Base-by-base conservation (phyloP, 495 filamentous ascomycete genomes). In the Penicillium argentinense region DNA sequence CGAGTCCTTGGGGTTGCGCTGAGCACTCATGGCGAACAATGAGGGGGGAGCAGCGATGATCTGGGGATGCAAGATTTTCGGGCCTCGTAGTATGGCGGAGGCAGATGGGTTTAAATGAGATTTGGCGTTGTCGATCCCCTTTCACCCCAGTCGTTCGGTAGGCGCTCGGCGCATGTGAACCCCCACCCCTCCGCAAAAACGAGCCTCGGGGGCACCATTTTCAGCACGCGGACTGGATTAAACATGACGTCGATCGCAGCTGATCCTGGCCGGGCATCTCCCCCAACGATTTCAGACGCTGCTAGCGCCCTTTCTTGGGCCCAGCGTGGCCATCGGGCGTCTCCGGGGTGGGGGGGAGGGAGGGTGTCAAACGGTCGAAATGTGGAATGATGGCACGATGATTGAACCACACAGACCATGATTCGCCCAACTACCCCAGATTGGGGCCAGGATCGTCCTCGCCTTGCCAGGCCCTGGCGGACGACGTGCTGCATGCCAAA, bases 1-100 rank as follows among this genome's bases (percentile, higher is more conserved):
- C 3, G 60, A 64, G 57, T 66, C 60, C 40, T 64, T 59, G 17
- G 57, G 57, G 36, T 64, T 66, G 29, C 56, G 56, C 32, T 57
- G 53, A 24, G 39, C 33, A 13, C 32, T 59, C 37, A 48, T 46
- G 29, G 28, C 18, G 40, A 21, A n/a, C 19, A 14, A 21, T n/a
- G 25, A 39, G n/a, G 4, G 11, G 8, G 8, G 37, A 25, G 5
- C 9, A 4, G 8, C 4, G 37, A 39, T 9, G 23, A 14, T 12
- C 22, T 24, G 13, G 2, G 21, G 23, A 26, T 39, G 37, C 19
- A 25, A 17, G 12, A 39, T 25, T 19, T 36, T 36, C 33, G 17
- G 21, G 2, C 18, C 21, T 18, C 21, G 5, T 8, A 29, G 33
- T 17, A 13, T 23, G n/a, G 40, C 45, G 47, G 11, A 13, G 29